Evolutionary conservation across 2,329 filamentous ascomycete species (phyloP), one percentile per base, ranked within the genome.

Genomic region (Colletotrichum spaethianum): DNA sequence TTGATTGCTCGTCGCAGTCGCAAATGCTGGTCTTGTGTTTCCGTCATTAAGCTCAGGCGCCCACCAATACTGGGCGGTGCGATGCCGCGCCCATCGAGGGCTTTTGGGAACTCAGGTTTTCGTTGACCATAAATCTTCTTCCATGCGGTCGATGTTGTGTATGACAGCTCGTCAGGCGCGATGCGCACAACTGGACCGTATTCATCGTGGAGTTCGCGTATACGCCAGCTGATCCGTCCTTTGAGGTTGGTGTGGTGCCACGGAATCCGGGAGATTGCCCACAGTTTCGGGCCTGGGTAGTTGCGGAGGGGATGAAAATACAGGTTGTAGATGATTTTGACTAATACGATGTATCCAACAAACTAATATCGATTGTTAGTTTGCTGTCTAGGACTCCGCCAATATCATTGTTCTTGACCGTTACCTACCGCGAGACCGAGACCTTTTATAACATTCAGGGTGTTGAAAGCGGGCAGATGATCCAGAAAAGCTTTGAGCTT

Each of bases 131-230:
- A 84, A 20, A 85, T 85, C 16, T 83, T 81, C 67, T 80, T 81
- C 80, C 80, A 84, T 1, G 80, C 80, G 16, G 75, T 59, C 4
- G 77, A 48, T 6, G 77, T 77, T 18, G 78, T 80, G 67, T 83
- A 85, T 1, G 81, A 80, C 2, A 87, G 78, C 38, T 80, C 76
- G 40, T 81, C 79, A 0, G 85, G 84, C 0, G 76, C 79, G 5
- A 83, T 76, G 4, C 85, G 81, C 18, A 87, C 78, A 0, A 86
- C 78, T 20, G 75, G 73, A 6, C 77, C 78, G 57, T 80, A 79
- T 3, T 62, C 11, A 9, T 75, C 62, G n/a, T 79, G 77, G 4
- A 70, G 55, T 56, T 82, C 77, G 8, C 42, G 53, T 18, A 65
- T 63, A 20, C 36, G 57, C 44, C 33, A 53, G 23, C 56, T 26